phyloP scores from a whole-genome alignment of 345 rosid genomes.

The Eucalyptus virginea region DNA sequence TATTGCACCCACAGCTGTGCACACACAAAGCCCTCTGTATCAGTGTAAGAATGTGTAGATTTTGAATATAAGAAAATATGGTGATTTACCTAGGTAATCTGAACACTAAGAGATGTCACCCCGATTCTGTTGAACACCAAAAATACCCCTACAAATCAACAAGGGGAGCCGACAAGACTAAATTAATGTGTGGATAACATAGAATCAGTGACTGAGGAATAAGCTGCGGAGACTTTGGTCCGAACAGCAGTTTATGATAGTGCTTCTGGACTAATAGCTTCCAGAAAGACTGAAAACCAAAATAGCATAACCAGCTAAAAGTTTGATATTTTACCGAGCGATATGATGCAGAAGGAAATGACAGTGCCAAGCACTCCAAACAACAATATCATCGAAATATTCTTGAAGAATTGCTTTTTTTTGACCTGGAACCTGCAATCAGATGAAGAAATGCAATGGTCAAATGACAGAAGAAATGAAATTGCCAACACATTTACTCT shows the following conservation, averaged over 20 bases:
- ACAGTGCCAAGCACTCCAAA: conserved; percentile 63
- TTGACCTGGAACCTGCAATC: conserved; percentile 69
- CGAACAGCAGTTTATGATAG: neutral
- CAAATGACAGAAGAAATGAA: neutral
- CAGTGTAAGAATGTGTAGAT: neutral
- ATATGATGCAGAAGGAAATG: conserved; percentile 59
- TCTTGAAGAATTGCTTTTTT: conserved; percentile 70
- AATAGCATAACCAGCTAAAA: neutral
- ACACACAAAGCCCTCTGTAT: neutral
- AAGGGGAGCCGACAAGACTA: neutral
- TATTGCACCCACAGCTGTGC: conserved; percentile 65
- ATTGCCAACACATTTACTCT: neutral
- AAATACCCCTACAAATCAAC: conserved; percentile 22
- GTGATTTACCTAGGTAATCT: conserved; percentile 34
- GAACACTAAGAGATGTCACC: conserved; percentile 11
- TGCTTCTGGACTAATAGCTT: neutral
- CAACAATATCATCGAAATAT: conserved; percentile 49
- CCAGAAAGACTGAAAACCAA: neutral
- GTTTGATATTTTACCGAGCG: conserved; percentile 23
- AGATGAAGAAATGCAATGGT: neutral
- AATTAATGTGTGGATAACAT: neutral
- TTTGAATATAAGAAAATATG: neutral
- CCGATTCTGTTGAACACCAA: conserved; percentile 30
- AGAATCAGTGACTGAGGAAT: neutral
- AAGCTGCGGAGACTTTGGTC: neutral